Conservation (phyloP, 192 early-diverging fungal species). For the Coemansia sp. region DNA sequence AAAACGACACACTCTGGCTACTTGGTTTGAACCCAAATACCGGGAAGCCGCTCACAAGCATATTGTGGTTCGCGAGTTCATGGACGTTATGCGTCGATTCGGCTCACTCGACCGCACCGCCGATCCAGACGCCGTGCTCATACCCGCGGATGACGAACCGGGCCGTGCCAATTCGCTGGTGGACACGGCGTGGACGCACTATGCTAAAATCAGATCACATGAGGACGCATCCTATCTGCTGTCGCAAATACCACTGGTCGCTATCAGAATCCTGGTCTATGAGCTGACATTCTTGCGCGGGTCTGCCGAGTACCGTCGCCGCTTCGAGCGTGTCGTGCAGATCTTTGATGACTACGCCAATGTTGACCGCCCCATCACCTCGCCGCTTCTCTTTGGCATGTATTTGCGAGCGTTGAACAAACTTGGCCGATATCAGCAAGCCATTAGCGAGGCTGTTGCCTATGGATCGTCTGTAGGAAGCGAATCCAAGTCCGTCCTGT, state of each 20-base stretch:
- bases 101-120: background rate
- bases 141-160: background rate
- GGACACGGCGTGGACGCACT: constrained; percentile 40
- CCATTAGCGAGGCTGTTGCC: constrained; percentile 18
- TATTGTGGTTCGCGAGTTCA: constrained; percentile 40
- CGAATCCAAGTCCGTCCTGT: no score
- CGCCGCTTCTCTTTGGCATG: constrained; percentile 24
- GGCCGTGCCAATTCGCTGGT: constrained; percentile 6
- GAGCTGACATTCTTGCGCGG: constrained; percentile 38
- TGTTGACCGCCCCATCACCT: constrained; percentile 20
- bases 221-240: constrained; percentile 18
- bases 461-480: background rate
- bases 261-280: constrained; percentile 28
- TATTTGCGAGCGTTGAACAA: constrained; percentile 52
- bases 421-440: constrained; percentile 26
- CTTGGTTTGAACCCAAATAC: background rate
- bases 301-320: constrained; percentile 13
- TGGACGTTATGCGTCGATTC: constrained; percentile 21
- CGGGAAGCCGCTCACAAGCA: constrained; percentile 14
- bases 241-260: constrained; percentile 21
- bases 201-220: constrained; percentile 28
- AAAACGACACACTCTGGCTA: background rate
- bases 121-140: background rate
- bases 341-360: constrained; percentile 27
- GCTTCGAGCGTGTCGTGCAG: constrained; percentile 35